Evolutionary conservation across 2,329 filamentous ascomycete genomes (phyloP), one percentile per base, ranked within the genome.

Genomic region (Fonsecaea multimorphosa): DNA sequence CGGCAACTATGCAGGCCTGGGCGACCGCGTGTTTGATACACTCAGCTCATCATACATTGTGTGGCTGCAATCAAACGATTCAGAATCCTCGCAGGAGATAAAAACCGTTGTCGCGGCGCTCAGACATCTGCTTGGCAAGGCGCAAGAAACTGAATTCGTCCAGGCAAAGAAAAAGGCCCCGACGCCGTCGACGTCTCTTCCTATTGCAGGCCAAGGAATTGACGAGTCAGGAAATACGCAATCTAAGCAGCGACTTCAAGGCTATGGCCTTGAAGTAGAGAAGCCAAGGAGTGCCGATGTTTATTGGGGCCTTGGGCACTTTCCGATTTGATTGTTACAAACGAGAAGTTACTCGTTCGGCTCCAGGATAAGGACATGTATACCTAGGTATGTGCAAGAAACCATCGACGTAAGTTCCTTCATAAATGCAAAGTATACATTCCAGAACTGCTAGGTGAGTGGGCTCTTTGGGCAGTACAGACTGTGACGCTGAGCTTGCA

Each of bases 21-120:
- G 40, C 19, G 34, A 58, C 19, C 40, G 58, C 0, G 52, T 67
- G 36, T 64, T 64, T 54, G 34, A 67, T 22, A 54, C 61, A 3
- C 49, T 67, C 24, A 67, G 65, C 54, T 62, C 61, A 44, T 58
- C 65, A 12, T 64, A 64, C 12, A 58, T 67, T 22, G 65, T 66
- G 27, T 67, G 64, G 63, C 65, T 64, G 49, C 62, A 67, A 40
- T 64, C 58, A 22, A 65, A 65, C 3, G 44, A 64, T 31, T 60
- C 44, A 19, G 61, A 67, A 9, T 59, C 61, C 11, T 64, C 65
- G 11, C 65, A 54, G 11, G 65, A 56, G 36, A 44, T 62, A 9
- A 64, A 62, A 40, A 55, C 52, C 4, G 24, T 67, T 5, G 61
- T 62, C 9, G 53, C 58, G 1, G 62, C 57, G 8, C 36, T 67